phyloP scores from a whole-genome alignment of 176 grass and related monocot genomes.

The Musa schizocarpa region DNA sequence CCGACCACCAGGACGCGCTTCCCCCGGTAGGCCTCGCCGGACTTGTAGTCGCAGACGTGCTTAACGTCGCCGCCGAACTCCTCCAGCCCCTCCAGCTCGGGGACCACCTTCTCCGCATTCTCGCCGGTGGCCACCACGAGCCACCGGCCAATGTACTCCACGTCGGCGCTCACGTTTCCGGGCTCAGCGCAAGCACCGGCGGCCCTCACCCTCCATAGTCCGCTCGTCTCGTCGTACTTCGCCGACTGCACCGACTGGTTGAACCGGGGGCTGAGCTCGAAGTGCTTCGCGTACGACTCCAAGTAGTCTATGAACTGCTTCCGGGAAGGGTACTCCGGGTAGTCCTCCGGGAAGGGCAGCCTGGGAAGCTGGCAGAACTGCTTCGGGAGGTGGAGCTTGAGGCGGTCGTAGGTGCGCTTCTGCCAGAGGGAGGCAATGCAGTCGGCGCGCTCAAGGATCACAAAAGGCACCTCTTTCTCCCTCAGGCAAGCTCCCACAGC shows the following conservation, averaged over 20 bases:
- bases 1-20: constrained; percentile 8
- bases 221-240: not conserved
- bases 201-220: not conserved
- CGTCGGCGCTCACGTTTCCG: not conserved
- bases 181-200: not conserved
- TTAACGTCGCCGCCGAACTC: constrained; percentile 3
- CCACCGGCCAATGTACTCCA: constrained; percentile 4
- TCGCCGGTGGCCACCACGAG: constrained; percentile 8
- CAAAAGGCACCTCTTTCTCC: constrained; percentile 1
- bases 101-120: constrained; percentile 1
- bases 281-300: not conserved
- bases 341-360: not conserved
- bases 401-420: constrained; percentile 8
- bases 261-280: constrained; percentile 1
- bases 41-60: constrained; percentile 12
- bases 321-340: not conserved
- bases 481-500: not conserved
- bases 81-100: not conserved
- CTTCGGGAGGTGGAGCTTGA: constrained; percentile 9
- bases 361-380: constrained; percentile 7
- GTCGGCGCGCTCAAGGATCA: constrained; percentile 8
- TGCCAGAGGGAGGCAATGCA: constrained; percentile 14
- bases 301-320: not conserved
- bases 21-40: not conserved
- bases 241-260: constrained; percentile 3